A percentile compares a stretch with the other conserved stretches of the same genome.
phyloP scores from a whole-genome alignment of 2,329 filamentous ascomycete species.

The Penicillium freii region DNA sequence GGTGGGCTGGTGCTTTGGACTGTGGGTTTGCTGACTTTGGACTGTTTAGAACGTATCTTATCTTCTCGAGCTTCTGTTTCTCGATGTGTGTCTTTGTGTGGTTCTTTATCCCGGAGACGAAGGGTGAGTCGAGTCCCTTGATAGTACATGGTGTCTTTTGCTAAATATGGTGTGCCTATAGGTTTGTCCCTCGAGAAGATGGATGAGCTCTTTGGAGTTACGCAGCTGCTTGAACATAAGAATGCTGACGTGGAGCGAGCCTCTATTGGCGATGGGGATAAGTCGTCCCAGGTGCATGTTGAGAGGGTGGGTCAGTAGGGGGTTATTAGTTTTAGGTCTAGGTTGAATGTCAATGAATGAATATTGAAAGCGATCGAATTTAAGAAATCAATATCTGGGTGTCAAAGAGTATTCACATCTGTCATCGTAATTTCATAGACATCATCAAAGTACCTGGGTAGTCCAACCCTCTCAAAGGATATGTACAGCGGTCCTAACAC shows the following conservation, averaged over 20 bases:
- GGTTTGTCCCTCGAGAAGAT: slow-evolving; percentile 60
- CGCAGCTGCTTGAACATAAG: slow-evolving; percentile 42
- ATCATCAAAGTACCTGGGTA: slow-evolving; percentile 7
- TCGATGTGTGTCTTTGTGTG: slow-evolving; percentile 65
- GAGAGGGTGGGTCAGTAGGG: slow-evolving; percentile 8
- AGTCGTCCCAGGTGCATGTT: slow-evolving; percentile 13
- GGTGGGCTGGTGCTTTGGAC: not conserved
- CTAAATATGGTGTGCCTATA: slow-evolving; percentile 9
- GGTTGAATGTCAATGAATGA: not conserved
- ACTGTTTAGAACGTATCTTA: slow-evolving; percentile 63
- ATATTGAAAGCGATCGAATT: not conserved
- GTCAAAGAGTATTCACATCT: slow-evolving; percentile 9
- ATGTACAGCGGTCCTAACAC: slow-evolving; percentile 7
- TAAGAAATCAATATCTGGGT: not conserved
- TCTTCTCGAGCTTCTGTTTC: slow-evolving; percentile 66
- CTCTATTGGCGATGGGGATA: slow-evolving; percentile 5
- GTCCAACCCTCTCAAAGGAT: slow-evolving; percentile 1
- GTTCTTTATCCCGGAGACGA: slow-evolving; percentile 71
- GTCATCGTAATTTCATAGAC: slow-evolving; percentile 12
- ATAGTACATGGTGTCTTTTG: not conserved
- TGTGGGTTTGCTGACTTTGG: slow-evolving; percentile 29
- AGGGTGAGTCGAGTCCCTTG: slow-evolving; percentile 48
- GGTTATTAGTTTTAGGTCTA: not conserved
- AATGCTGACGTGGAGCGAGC: slow-evolving; percentile 20
- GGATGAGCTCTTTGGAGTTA: slow-evolving; percentile 65